Evolutionary conservation across 2,329 filamentous ascomycete species (phyloP).

Genomic region (Fusarium hainanense): DNA sequence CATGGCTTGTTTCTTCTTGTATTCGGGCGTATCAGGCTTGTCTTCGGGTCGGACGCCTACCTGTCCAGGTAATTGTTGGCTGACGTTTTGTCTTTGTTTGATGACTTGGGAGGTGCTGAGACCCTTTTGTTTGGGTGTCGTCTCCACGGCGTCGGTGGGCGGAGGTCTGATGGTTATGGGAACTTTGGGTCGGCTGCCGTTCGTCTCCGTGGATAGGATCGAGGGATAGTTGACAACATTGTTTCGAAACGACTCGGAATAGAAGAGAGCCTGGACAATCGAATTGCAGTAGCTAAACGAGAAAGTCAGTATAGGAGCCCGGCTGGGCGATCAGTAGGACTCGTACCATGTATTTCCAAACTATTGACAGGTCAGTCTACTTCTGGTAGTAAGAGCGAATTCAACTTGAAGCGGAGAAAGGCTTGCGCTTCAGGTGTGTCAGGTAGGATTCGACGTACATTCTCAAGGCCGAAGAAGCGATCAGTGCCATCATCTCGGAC

Average conservation of each 20-base stretch:
- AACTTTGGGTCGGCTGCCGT: conserved; percentile 66
- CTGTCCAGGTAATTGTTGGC: conserved; percentile 65
- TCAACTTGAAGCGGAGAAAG: not conserved
- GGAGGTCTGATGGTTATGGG: conserved; percentile 71
- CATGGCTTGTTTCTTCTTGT: conserved; percentile 97
- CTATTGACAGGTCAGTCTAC: conserved; percentile 63
- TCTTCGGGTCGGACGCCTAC: conserved; percentile 80
- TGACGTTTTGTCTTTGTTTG: conserved; percentile 66
- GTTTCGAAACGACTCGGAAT: conserved; percentile 93
- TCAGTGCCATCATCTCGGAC: conserved; percentile 90
- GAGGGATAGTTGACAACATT: conserved; percentile 91
- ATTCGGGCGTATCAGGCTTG: conserved; percentile 93
- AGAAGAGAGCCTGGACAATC: conserved; percentile 96
- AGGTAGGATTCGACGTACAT: conserved; percentile 70
- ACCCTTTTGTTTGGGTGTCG: conserved; percentile 60
- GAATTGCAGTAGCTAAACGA: conserved; percentile 91
- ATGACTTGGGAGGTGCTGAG: conserved; percentile 66
- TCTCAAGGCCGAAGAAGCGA: conserved; percentile 98
- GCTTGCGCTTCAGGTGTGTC: conserved; percentile 6
- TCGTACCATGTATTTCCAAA: conserved; percentile 96
- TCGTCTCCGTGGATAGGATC: conserved; percentile 76
- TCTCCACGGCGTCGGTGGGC: conserved; percentile 57
- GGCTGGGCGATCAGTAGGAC: conserved; percentile 8
- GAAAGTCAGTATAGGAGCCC: conserved; percentile 34
- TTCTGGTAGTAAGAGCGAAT: conserved; percentile 1